Conservation (phyloP, 768 basidiomycete species). For the Leccinum variicolor region DNA sequence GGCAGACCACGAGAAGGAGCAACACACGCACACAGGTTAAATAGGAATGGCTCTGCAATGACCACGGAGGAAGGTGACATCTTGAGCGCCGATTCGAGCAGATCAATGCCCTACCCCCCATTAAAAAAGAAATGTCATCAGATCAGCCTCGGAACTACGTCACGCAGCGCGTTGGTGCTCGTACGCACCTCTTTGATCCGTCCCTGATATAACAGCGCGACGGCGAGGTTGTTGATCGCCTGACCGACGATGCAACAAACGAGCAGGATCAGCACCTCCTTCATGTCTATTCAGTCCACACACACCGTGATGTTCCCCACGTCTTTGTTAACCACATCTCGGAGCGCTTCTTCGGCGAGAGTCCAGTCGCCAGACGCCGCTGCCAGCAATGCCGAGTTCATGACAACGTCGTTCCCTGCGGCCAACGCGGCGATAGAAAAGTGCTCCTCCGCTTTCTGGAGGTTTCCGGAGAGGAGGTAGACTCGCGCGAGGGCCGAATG, state of each 20-base stretch:
- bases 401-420: slow-evolving; percentile 44
- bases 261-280: background rate
- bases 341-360: slow-evolving; percentile 44
- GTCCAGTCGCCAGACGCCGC: slow-evolving; percentile 72
- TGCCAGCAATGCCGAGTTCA: slow-evolving; percentile 67
- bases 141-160: background rate
- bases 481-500: slow-evolving; percentile 70
- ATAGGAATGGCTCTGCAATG: slow-evolving; percentile 78
- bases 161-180: background rate
- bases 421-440: slow-evolving; percentile 43
- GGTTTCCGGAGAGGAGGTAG: slow-evolving; percentile 70
- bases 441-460: slow-evolving; percentile 55
- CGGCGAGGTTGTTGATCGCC: slow-evolving; percentile 78
- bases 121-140: background rate
- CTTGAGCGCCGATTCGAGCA: slow-evolving; percentile 59
- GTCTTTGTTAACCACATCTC: slow-evolving; percentile 45
- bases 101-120: slow-evolving; percentile 56
- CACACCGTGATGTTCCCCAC: slow-evolving; percentile 57
- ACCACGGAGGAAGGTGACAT: slow-evolving; percentile 69
- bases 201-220: slow-evolving; percentile 68
- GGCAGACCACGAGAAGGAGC: background rate
- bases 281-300: background rate
- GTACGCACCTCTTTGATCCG: slow-evolving; percentile 61
- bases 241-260: slow-evolving; percentile 16
- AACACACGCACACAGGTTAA: slow-evolving; percentile 68